Evolutionary conservation across 495 filamentous ascomycete genomes (phyloP), one percentile per base, ranked within the genome.

Genomic region (Aspergillus ellipticus): DNA sequence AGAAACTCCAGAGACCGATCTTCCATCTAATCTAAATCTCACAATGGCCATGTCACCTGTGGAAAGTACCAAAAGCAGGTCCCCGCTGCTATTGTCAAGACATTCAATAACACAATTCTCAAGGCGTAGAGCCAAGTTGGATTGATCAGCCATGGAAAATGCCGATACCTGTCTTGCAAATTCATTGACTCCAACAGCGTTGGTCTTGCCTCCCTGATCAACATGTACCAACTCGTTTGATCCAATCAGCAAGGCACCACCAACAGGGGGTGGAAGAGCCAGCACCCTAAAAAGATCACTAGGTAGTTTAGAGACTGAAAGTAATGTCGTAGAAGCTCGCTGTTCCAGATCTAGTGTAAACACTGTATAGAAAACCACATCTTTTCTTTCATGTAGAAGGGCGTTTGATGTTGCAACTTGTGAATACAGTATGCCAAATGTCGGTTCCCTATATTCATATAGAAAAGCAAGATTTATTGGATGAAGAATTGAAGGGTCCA

Each of bases 281-380:
- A 96, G 79, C 37, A 97, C 86, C 60, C 84, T 83, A 65, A 88
- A 94, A 9, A 97, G 75, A 67, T 97, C 95, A 65, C 92, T 95
- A 6, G 94, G 94, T 20, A 99, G 81, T 47, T 83, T 85, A 26
- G 78, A 73, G 41, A 97, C 89, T 15, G 92, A 94, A 16, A 97
- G 78, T 55, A 99, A 86, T 4, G 90, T 90, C 3, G 95, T 99
- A 2, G 92, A 97, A 1, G 93, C 94, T 56, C 85, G 86, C 66
- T 97, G 94, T 61, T 96, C 89, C 7, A 97, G 79, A 65, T 99
- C 94, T 42, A 99, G 79, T 0, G 93, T 97, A 65, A 96, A 96
- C 53, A 97, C 92, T 65, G 89, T 88, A 69, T 96, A 99, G 41
- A 85, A 86, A 46, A 94, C 75, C 56, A 85, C 82, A 72, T 97